Evolutionary conservation across 257 asterid species (phyloP).

Genomic region (Marsdenia floribunda): DNA sequence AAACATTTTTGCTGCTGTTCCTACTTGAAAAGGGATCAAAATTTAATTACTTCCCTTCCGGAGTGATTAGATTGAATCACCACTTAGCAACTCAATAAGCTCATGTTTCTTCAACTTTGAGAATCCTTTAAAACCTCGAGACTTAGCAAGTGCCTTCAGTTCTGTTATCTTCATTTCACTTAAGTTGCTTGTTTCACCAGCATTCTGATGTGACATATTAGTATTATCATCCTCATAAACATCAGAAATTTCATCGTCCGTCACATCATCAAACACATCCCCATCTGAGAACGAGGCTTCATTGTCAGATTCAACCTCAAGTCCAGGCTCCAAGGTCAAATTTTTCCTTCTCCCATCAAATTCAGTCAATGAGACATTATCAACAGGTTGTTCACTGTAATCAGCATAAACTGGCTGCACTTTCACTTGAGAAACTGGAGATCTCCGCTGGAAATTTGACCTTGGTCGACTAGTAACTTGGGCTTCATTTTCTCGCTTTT

Average conservation of each 20-base stretch:
- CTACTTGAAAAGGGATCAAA: neutral
- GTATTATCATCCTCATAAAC: conserved; percentile 19
- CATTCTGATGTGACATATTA: conserved; percentile 12
- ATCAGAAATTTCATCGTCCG: conserved; percentile 23
- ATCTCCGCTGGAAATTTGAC: conserved; percentile 67
- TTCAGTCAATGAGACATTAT: conserved; percentile 22
- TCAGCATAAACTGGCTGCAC: conserved; percentile 41
- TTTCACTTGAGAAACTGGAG: conserved; percentile 65
- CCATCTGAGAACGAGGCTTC: conserved; percentile 32
- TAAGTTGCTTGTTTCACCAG: conserved; percentile 7
- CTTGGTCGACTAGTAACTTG: conserved; percentile 56
- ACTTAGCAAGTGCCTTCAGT: conserved; percentile 34
- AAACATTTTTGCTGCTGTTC: neutral
- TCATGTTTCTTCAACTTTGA: conserved; percentile 37
- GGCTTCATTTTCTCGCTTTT: conserved; percentile 33
- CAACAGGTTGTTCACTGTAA: conserved; percentile 16
- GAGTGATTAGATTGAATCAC: conserved; percentile 18
- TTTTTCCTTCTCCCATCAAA: conserved; percentile 19
- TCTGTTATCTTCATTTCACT: conserved; percentile 35
- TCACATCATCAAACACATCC: conserved; percentile 31
- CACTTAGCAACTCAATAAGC: conserved; percentile 34
- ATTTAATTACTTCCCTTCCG: neutral
- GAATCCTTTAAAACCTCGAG: conserved; percentile 33
- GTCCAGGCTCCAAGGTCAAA: conserved; percentile 18
- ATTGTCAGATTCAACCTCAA: conserved; percentile 37